Percentiles rank a stretch among this genome's conserved stretches.
Conservation (phyloP, 1,139 yeast genomes). For the Hansenula sp. region DNA sequence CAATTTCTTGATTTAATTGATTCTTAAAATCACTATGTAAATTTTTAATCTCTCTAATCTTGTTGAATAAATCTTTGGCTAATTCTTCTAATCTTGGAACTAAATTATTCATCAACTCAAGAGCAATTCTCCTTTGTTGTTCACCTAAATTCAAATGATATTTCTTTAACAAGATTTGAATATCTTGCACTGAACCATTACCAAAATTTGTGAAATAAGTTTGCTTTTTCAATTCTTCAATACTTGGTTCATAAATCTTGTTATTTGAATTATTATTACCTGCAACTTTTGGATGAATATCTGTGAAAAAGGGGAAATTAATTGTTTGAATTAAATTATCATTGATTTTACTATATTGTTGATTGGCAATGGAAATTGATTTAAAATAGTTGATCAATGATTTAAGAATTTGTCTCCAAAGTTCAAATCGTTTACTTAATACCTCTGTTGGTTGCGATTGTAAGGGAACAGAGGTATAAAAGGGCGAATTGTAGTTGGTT, state of each 20-base stretch:
- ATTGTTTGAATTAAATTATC: constrained; percentile 58
- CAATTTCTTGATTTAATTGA: constrained; percentile 47
- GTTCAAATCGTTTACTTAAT: constrained; percentile 50
- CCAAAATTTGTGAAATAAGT: constrained; percentile 49
- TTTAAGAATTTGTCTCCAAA: constrained; percentile 68
- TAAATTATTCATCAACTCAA: constrained; percentile 52
- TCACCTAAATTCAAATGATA: constrained; percentile 41
- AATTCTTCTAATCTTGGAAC: constrained; percentile 70
- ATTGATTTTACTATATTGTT: constrained; percentile 64
- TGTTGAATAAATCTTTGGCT: constrained; percentile 58
- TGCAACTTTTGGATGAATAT: constrained; percentile 16
- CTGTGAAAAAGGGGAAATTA: constrained; percentile 48
- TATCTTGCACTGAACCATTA: constrained; percentile 45
- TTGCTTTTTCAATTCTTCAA: constrained; percentile 39
- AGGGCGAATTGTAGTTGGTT: constrained; percentile 31
- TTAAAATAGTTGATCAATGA: constrained; percentile 58
- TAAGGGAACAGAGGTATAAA: constrained; percentile 30
- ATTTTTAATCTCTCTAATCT: constrained; percentile 62
- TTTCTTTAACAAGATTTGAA: constrained; percentile 42
- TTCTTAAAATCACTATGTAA: constrained; percentile 44
- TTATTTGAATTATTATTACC: constrained; percentile 23
- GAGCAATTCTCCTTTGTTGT: constrained; percentile 45
- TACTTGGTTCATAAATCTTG: constrained; percentile 28
- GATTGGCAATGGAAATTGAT: constrained; percentile 62
- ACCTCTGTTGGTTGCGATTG: constrained; percentile 31